phyloP scores from a whole-genome alignment of 352 stramenopile genomes.

The Pythium grandisporangium region DNA sequence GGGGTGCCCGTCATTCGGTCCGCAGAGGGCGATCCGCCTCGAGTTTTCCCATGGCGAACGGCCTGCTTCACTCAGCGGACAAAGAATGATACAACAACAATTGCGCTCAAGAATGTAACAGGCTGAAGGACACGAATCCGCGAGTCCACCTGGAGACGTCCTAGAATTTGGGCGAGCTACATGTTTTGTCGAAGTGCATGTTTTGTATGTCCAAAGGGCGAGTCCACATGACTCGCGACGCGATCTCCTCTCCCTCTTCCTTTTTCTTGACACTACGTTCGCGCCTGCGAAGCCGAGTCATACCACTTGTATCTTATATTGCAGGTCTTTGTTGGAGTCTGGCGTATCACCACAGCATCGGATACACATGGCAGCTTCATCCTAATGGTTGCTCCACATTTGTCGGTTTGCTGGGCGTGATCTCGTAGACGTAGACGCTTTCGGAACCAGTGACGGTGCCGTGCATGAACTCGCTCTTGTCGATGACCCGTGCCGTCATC shows the following conservation, averaged over 20 bases:
- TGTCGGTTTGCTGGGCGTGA: constrained; percentile 5
- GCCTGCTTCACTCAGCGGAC: too few relatives aligned
- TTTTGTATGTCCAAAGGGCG: too few relatives aligned
- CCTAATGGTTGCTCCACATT: constrained; percentile 13
- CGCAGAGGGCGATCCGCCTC: too few relatives aligned
- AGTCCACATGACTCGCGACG: too few relatives aligned
- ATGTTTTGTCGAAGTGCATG: too few relatives aligned
- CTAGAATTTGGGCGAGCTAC: neutral
- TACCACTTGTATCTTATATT: neutral
- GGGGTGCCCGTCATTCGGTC: too few relatives aligned
- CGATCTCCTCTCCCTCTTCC: too few relatives aligned
- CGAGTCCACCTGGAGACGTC: neutral
- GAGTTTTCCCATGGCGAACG: too few relatives aligned
- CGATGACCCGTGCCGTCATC: constrained; percentile 21
- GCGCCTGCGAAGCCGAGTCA: neutral
- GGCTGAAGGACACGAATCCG: neutral
- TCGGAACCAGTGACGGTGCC: constrained; percentile 9
- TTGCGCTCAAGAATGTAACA: neutral
- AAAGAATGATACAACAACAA: neutral
- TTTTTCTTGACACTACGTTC: too few relatives aligned
- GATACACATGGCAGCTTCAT: constrained; percentile 50
- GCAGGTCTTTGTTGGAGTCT: too few relatives aligned
- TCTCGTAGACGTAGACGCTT: constrained; percentile 55
- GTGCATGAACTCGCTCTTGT: constrained; percentile 21
- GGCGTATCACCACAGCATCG: neutral